Conservation (phyloP, 306 rosid species). For the Vigna hirtella region DNA sequence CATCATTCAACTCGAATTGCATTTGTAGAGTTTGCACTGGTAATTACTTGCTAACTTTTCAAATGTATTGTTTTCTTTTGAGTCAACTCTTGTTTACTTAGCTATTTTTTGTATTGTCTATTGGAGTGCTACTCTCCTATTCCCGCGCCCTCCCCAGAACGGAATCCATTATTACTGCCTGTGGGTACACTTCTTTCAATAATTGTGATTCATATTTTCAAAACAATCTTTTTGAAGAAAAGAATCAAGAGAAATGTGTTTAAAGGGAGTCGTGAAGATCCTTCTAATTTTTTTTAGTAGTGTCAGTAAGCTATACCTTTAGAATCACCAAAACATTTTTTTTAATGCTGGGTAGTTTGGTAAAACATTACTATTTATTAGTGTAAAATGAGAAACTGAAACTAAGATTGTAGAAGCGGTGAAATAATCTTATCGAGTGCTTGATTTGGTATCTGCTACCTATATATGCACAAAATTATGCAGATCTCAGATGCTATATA, state of each 20-base stretch:
- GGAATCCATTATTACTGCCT: conserved; percentile 13
- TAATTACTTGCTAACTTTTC: conserved; percentile 47
- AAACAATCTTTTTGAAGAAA: not conserved
- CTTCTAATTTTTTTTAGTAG: not conserved
- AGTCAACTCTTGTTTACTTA: conserved; percentile 19
- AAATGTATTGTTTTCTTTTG: conserved; percentile 13
- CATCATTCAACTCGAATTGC: conserved; percentile 98
- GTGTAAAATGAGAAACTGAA: not conserved
- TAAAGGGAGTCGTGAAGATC: not conserved
- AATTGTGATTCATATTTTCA: not conserved
- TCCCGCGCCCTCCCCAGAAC: not conserved
- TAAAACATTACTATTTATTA: not conserved
- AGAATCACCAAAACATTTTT: not conserved
- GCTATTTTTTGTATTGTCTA: not conserved
- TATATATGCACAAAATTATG: not conserved
- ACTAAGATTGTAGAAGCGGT: not conserved
- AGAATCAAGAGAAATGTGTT: not conserved
- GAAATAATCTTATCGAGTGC: not conserved
- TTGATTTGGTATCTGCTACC: not conserved
- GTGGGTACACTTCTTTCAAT: not conserved
- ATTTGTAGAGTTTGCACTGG: conserved; percentile 89
- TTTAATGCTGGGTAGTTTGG: not conserved
- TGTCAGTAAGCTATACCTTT: not conserved
- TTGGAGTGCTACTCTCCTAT: not conserved
- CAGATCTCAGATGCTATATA: not conserved